A percentile compares a stretch with the other conserved stretches of the same genome.
These are phyloP conservation scores for Globisporangium cederbergense DNA, from an alignment of 352 stramenopile species.

Conservation along the genomic window DNA sequence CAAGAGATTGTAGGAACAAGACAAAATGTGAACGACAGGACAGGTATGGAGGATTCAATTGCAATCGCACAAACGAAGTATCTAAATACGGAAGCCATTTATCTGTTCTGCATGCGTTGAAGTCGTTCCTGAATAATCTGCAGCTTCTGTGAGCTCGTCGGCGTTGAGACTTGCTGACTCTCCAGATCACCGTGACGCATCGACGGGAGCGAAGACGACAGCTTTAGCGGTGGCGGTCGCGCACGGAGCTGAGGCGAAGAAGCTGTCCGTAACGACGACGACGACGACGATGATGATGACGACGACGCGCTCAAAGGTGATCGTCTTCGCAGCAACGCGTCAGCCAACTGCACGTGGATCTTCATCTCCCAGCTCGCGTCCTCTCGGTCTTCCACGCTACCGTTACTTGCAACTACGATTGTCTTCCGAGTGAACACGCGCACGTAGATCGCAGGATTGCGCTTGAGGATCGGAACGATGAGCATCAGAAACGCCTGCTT, in stretches of 20 bases:
- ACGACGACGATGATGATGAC: background rate
- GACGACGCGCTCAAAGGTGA: background rate
- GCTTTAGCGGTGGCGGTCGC: slow-evolving; percentile 14
- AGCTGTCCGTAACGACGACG: slow-evolving; percentile 3
- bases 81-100: background rate
- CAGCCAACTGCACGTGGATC: slow-evolving; percentile 46
- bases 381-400: slow-evolving; percentile 8
- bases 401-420: background rate
- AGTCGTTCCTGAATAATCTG: slow-evolving; percentile 65
- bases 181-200: slow-evolving; percentile 12
- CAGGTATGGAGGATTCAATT: background rate
- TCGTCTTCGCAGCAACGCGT: slow-evolving; percentile 7
- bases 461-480: slow-evolving; percentile 59
- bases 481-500: slow-evolving; percentile 76
- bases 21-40: background rate
- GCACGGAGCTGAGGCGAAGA: slow-evolving; percentile 12
- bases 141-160: slow-evolving; percentile 28
- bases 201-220: background rate
- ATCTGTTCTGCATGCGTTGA: slow-evolving; percentile 40
- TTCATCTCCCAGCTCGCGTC: slow-evolving; percentile 56
- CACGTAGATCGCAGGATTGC: slow-evolving; percentile 43
- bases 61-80: background rate
- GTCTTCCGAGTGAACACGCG: slow-evolving; percentile 47
- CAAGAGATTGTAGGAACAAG: background rate
- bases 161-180: slow-evolving; percentile 22